Evolutionary conservation across 1,284 basidiomycete genomes (phyloP).

Genomic region (Moniliophthora roreri): DNA sequence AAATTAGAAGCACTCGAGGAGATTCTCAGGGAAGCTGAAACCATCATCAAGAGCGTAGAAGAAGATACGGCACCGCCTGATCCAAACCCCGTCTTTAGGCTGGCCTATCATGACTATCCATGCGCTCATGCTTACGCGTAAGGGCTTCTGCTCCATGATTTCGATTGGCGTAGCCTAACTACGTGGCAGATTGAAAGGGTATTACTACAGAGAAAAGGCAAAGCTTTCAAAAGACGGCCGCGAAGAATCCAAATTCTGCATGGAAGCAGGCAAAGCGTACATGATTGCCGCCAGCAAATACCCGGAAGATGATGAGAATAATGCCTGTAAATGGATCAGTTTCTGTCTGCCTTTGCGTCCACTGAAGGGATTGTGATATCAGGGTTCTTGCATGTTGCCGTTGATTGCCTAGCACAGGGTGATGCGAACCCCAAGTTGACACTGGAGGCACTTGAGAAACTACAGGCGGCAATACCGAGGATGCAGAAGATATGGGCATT

Average conservation of each 20-base stretch:
- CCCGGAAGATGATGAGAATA: slow-evolving; percentile 29
- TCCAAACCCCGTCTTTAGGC: background rate
- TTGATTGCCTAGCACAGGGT: background rate
- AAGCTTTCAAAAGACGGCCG: background rate
- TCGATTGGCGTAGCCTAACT: background rate
- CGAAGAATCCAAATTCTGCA: background rate
- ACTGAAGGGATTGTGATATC: background rate
- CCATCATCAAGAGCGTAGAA: slow-evolving; percentile 9
- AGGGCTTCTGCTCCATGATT: background rate
- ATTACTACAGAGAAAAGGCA: background rate
- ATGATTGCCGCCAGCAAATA: slow-evolving; percentile 22
- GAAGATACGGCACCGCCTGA: background rate
- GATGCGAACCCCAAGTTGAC: background rate
- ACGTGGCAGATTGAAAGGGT: background rate
- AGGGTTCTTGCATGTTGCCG: background rate
- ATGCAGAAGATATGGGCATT: background rate
- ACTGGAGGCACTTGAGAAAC: background rate
- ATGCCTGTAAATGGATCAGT: slow-evolving; percentile 21
- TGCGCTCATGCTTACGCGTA: background rate
- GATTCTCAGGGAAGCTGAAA: slow-evolving; percentile 9
- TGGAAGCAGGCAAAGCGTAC: background rate
- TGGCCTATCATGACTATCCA: slow-evolving; percentile 5
- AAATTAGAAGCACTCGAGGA: slow-evolving; percentile 7
- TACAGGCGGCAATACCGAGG: background rate
- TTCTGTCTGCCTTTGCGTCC: background rate